Base-by-base conservation (phyloP, 1,284 basidiomycete species). In the Tilletia indica region DNA sequence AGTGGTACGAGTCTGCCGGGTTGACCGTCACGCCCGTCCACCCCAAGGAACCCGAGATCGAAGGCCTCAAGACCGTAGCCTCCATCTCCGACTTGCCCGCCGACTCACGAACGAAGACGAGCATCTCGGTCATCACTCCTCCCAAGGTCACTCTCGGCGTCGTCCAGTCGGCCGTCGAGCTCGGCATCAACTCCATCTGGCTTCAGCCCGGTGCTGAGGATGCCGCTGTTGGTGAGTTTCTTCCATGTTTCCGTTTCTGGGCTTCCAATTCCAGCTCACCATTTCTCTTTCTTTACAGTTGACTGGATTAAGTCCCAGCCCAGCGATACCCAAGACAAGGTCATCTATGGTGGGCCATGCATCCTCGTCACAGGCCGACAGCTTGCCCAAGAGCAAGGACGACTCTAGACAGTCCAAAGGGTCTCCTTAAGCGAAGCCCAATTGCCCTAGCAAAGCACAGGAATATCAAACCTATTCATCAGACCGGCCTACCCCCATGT, bases 261-360 rank as follows among this genome's bases (percentile, higher is more conserved):
- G 42, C 9, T 8, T 14, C 14, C 42, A 45, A 45, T 45, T 31
- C 34, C 8, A 25, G n/a, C 31, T 47, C 8, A 25, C 6, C 8
- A 21, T 42, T 31, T 9, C 12, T 38, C 16, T 34, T 49, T 14
- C 45, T 14, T 21, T 21, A 25, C 66, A 72, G 72, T 78, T 61
- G 72, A 71, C 54, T 82, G 81, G 79, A 71, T 82, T 49, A 72
- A 73, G 21, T 72, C 73, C 9, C 78, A 79, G 39, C 75, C 80
- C 2, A 69, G 73, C 1, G 56, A 73, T 0, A 51, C 80, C n/a
- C 76, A 82, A 70, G 69, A 76, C 8, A 70, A 74, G 12, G 74
- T 83, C 67, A 76, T 83, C 63, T 78, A 73, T 56, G 80, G 81
- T 9, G 82, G 82, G 0, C 77, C 80, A 0, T 83, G 82, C 69